phyloP scores from a whole-genome alignment of 176 grass and related monocot species.

The Aegilops bicornis region DNA sequence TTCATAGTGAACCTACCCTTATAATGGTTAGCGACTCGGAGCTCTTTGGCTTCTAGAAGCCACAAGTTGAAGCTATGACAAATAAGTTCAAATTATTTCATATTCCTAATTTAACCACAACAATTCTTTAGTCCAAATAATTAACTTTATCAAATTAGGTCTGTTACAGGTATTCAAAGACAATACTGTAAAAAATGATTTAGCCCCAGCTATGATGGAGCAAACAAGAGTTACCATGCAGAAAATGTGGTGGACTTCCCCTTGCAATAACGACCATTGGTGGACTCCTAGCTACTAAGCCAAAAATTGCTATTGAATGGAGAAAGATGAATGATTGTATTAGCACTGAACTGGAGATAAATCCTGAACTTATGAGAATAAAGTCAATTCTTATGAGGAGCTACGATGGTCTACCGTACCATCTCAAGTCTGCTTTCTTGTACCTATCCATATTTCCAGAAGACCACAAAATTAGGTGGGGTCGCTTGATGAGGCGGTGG shows the following conservation, averaged over 20 bases:
- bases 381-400: background rate
- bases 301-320: constrained; percentile 31
- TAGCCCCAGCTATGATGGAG: background rate
- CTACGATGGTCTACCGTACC: no score
- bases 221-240: background rate
- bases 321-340: background rate
- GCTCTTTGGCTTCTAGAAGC: no score
- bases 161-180: background rate
- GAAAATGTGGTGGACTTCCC: constrained; percentile 35
- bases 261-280: constrained; percentile 44
- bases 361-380: background rate
- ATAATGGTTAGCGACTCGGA: no score
- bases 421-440: no score
- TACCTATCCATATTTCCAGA: no score
- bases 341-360: constrained; percentile 21
- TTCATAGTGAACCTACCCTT: no score
- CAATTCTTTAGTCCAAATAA: background rate
- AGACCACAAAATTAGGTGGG: no score
- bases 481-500: no score
- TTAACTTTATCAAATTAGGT: background rate
- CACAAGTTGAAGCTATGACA: no score
- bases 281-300: constrained; percentile 16
- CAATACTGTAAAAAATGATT: background rate
- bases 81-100: no score
- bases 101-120: background rate